Base-by-base conservation (phyloP, 164 flowering plant genomes). In the Magnolia sinica region DNA sequence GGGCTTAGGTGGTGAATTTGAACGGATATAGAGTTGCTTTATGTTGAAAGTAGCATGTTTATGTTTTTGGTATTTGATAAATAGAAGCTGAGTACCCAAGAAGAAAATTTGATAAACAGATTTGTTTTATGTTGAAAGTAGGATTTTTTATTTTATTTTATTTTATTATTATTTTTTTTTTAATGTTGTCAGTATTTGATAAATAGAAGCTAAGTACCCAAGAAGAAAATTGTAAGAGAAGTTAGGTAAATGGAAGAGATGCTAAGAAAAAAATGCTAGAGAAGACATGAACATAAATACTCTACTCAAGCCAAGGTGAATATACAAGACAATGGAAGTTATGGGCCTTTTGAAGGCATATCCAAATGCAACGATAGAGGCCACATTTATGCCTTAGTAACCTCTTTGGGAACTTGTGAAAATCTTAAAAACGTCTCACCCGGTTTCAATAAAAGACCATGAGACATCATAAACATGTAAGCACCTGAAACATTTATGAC, bases 331-430 rank as follows among this genome's bases (percentile, higher is more conserved):
- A 24, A 9, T 22, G 16, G 31, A 20, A 22, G 73, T 58, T 13
- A 72, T 51, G 71, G 6, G 9, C 19, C 22, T 52, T 51, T 52
- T 55, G 11, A 2, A 49, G 22, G 8, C 14, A 8, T 52, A 11
- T 19, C 51, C 23, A 23, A 13, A 10, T 72, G 23, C 9, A 72
- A 55, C 27, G 18, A 50, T 18, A 55, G 3, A 51, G 3, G 24
- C 59, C 22, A 23, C 64, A 50, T 55, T 24, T 22, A 72, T 9
- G 45, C 78, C 67, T 70, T 70, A 20, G 23, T 7, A 22, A n/a
- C 19, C 73, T 70, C 67, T 70, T 70, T 50, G 11, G 55, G 58
- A n/a, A 50, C 73, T 70, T 50, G 71, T 19, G 58, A 20, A n/a
- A 37, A 14, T 68, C 73, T 50, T 49, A 70, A 49, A 70, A 69